These are phyloP conservation scores for Micractinium sp. DNA, from an alignment of 139 green algal species.

Conservation along the genomic window DNA sequence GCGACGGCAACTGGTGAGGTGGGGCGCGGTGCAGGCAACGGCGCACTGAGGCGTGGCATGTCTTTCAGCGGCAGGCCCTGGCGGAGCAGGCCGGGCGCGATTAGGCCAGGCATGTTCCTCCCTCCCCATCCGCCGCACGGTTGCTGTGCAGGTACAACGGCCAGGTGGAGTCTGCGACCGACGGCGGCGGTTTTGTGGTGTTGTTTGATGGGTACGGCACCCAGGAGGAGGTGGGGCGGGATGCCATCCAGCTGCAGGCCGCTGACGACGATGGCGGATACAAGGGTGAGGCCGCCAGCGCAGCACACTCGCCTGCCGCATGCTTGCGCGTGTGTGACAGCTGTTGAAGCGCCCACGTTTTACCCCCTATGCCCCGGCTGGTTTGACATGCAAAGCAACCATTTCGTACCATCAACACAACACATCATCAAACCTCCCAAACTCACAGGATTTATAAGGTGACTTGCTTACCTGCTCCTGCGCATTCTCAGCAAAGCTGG, in stretches of 20 bases:
- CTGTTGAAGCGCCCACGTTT: too few relatives aligned
- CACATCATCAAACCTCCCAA: too few relatives aligned
- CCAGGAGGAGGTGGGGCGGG: slow-evolving; percentile 69
- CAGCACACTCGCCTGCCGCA: not conserved
- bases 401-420: too few relatives aligned
- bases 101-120: not conserved
- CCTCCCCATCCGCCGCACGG: not conserved
- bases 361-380: too few relatives aligned
- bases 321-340: not conserved
- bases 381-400: too few relatives aligned
- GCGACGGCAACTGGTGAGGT: slow-evolving; percentile 47
- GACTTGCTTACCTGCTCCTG: too few relatives aligned
- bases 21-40: not conserved
- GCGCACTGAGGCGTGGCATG: not conserved
- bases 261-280: slow-evolving; percentile 50
- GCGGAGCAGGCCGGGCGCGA: too few relatives aligned
- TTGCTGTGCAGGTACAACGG: slow-evolving; percentile 40
- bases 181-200: slow-evolving; percentile 75
- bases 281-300: not conserved
- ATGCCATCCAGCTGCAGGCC: slow-evolving; percentile 53
- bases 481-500: too few relatives aligned
- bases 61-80: not conserved
- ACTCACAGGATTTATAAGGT: too few relatives aligned
- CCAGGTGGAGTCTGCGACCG: slow-evolving; percentile 51
- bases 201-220: slow-evolving; percentile 77